Percentiles rank a stretch among this genome's conserved stretches.
Conservation (phyloP, 257 asterid species). For the Lantana camara region DNA sequence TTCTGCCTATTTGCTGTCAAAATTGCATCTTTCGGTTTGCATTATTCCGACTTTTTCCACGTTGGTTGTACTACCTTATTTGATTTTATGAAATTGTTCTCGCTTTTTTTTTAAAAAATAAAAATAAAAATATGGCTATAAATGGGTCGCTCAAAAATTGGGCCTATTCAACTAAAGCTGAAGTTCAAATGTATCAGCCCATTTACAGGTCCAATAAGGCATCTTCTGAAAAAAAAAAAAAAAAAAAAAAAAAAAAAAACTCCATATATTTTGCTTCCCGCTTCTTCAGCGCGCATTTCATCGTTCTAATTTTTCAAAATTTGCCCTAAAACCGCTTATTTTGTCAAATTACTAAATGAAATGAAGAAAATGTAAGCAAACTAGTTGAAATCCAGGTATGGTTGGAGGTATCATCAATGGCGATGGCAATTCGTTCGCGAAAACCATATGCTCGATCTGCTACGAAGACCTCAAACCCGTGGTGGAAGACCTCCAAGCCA, state of each 20-base stretch:
- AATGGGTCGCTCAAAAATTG: background rate
- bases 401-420: slow-evolving; percentile 33
- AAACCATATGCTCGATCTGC: slow-evolving; percentile 91
- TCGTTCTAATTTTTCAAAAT: slow-evolving; percentile 18
- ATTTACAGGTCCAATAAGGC: too few relatives aligned
- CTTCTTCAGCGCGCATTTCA: slow-evolving; percentile 31
- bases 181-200: too few relatives aligned
- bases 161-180: background rate
- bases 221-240: too few relatives aligned
- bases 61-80: too few relatives aligned
- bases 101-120: too few relatives aligned
- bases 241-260: background rate
- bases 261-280: background rate
- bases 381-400: slow-evolving; percentile 41
- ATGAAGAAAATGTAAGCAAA: slow-evolving; percentile 11
- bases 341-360: slow-evolving; percentile 4
- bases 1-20: too few relatives aligned
- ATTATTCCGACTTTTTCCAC: too few relatives aligned
- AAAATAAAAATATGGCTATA: too few relatives aligned
- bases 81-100: too few relatives aligned
- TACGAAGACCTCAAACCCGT: slow-evolving; percentile 92
- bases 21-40: too few relatives aligned
- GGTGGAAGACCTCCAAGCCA: slow-evolving; percentile 82
- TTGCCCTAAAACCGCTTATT: slow-evolving; percentile 19
- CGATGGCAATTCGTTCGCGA: slow-evolving; percentile 47